Conservation (phyloP, 495 filamentous ascomycete genomes). For the Aspergillus egyptiacus region DNA sequence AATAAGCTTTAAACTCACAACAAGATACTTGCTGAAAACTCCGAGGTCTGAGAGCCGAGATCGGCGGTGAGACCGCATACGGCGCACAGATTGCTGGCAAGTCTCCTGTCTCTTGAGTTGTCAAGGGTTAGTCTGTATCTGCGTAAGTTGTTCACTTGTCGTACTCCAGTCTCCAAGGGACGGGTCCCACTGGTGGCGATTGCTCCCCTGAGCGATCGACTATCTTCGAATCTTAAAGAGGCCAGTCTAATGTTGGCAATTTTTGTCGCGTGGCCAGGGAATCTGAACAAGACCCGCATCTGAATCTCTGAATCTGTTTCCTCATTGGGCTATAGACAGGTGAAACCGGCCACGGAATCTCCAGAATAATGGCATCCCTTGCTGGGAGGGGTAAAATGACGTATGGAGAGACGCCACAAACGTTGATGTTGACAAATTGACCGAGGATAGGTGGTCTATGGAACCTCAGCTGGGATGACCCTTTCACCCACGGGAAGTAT, state of each 20-base stretch:
- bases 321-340: background rate
- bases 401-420: background rate
- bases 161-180: conserved; percentile 2
- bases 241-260: too few relatives aligned
- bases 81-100: background rate
- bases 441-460: background rate
- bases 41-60: conserved; percentile 4
- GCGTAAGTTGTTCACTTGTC: too few relatives aligned
- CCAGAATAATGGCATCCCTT: background rate
- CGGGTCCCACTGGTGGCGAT: conserved; percentile 18
- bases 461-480: background rate
- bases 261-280: too few relatives aligned
- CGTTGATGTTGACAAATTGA: background rate
- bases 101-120: conserved; percentile 3
- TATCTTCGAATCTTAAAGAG: too few relatives aligned
- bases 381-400: background rate
- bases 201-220: background rate
- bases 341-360: background rate
- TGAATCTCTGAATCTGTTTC: background rate
- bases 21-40: background rate
- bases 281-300: background rate
- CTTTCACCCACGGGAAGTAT: background rate
- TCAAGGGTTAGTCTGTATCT: background rate
- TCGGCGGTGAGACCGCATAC: conserved; percentile 17
- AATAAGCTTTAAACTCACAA: background rate